A percentile compares a stretch with the other conserved stretches of the same genome.
Evolutionary conservation across 1,284 basidiomycete species (phyloP).

Genomic region (Cutaneotrichosporon sp.): DNA sequence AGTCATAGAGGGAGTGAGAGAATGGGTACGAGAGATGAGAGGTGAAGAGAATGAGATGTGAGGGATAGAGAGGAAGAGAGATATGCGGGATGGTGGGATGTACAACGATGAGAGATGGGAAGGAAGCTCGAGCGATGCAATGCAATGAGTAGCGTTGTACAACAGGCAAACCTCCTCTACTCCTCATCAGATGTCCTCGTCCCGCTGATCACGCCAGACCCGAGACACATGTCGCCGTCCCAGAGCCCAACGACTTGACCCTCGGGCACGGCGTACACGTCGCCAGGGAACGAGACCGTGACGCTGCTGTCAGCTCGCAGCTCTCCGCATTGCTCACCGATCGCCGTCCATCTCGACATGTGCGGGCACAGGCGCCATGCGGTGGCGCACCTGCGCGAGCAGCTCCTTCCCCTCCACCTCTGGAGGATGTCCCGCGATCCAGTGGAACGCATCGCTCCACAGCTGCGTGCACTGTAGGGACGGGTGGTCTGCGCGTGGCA

Average conservation of each 20-base stretch:
- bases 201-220: slow-evolving; percentile 69
- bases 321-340: not conserved
- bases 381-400: slow-evolving; percentile 70
- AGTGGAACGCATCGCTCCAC: slow-evolving; percentile 62
- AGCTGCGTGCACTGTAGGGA: slow-evolving; percentile 62
- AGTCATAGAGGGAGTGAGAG: not conserved
- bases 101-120: not conserved
- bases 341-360: slow-evolving; percentile 31
- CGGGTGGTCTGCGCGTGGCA: slow-evolving; percentile 68
- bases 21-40: not conserved
- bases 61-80: no score
- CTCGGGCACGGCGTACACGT: slow-evolving; percentile 69
- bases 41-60: not conserved
- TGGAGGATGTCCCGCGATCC: slow-evolving; percentile 68
- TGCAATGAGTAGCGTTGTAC: slow-evolving; percentile 3
- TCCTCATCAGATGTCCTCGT: slow-evolving; percentile 19
- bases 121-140: slow-evolving; percentile 4
- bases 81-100: not conserved
- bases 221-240: slow-evolving; percentile 75
- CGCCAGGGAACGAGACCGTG: slow-evolving; percentile 58
- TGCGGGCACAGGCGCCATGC: slow-evolving; percentile 60
- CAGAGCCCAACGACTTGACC: slow-evolving; percentile 80
- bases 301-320: slow-evolving; percentile 18
- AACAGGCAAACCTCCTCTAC: slow-evolving; percentile 6
- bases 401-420: slow-evolving; percentile 58